Evolutionary conservation across 768 basidiomycete genomes (phyloP), one percentile per base, ranked within the genome.

Genomic region (Paxillus ammoniavirescens): DNA sequence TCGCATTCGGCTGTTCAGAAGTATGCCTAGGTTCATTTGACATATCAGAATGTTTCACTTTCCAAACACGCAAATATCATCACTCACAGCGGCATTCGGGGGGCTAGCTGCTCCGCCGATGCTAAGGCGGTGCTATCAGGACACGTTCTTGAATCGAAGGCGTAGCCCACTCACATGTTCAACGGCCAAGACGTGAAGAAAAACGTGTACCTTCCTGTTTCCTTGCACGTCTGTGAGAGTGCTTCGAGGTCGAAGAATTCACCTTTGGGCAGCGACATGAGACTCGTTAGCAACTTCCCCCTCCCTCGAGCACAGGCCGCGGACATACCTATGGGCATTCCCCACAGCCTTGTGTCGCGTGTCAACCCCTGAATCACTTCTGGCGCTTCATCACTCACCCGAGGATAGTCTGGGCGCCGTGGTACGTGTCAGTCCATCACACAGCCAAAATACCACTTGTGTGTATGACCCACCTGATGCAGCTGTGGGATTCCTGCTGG

Each of bases 141-240:
- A 38, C 4, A 26, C 8, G 2, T 43, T 54, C 8, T 38, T 50
- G 14, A 40, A 59, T 54, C 55, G 52, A 46, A 40, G 26, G 26
- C 26, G 18, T 42, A n/a, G 26, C 21, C 36, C 7, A 68, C 83
- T 60, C 59, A 86, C 85, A 89, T 81, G 65, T 86, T 80, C 56
- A 90, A 72, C 0, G 87, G 86, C 85, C 84, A 87, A 2, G 84
- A 87, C 1, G 84, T 77, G 70, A 89, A 87, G 77, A 88, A 89
- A 67, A 90, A 87, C 9, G 83, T 84, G 64, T 86, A 88, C 59
- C 84, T 70, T 5, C 79, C 77, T 2, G 78, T 80, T 56, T 79
- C 78, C 5, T 77, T 77, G 61, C 84, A 88, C 8, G 72, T 69
- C 54, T 77, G 68, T 10, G 83, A 78, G 2, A 89, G 73, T 53